Percentiles rank a stretch among this genome's conserved stretches.
Evolutionary conservation across 2,329 filamentous ascomycete species (phyloP).

Genomic region (Aureobasidium sp.): DNA sequence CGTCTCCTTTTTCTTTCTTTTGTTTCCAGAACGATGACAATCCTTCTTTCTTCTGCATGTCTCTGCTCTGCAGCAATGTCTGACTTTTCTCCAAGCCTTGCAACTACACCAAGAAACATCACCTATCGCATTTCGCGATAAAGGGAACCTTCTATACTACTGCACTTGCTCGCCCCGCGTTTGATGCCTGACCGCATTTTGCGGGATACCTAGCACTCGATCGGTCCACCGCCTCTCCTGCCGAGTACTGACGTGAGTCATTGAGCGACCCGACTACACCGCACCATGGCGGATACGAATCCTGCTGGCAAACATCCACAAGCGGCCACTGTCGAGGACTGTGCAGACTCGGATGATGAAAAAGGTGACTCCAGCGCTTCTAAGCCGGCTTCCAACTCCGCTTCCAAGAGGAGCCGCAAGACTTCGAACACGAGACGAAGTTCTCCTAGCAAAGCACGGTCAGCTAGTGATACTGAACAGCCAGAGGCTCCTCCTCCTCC

Average conservation of each 20-base stretch:
- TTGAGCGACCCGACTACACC: neutral
- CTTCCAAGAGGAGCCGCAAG: constrained; percentile 3
- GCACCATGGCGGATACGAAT: constrained; percentile 3
- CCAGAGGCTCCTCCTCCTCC: neutral
- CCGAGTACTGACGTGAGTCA: constrained; percentile 3
- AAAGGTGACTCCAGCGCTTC: constrained; percentile 3
- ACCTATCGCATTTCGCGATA: neutral
- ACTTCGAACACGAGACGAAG: neutral
- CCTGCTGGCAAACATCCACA: neutral
- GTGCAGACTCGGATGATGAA: neutral
- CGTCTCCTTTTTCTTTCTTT: neutral
- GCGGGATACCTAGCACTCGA: neutral
- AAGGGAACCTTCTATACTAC: neutral
- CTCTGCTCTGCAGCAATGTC: constrained; percentile 12
- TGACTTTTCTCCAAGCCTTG: constrained; percentile 8
- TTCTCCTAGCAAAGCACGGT: neutral
- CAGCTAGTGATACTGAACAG: neutral
- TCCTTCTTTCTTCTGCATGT: constrained; percentile 10
- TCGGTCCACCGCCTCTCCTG: constrained; percentile 5
- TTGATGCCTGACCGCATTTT: constrained; percentile 10
- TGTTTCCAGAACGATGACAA: neutral
- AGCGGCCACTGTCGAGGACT: neutral
- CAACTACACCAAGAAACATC: neutral
- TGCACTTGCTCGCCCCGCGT: neutral
- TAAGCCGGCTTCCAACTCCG: constrained; percentile 4